Base-by-base conservation (phyloP, 2,329 filamentous ascomycete genomes). In the Fusarium sp. region DNA sequence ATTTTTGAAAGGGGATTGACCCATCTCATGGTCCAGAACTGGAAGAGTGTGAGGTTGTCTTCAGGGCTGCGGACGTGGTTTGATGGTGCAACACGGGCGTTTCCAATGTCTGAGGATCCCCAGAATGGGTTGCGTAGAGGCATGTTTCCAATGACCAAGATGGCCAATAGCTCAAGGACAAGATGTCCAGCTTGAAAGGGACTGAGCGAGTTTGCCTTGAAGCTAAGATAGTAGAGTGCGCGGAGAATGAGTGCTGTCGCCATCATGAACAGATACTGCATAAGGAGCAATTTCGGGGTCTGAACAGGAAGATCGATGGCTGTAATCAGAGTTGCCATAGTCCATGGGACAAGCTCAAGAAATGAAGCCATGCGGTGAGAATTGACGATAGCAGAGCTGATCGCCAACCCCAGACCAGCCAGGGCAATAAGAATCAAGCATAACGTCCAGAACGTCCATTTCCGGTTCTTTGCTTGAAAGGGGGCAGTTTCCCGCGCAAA, bases 1-100 rank as follows among this genome's bases (percentile, higher is more conserved):
- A 88, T 78, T 3, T 82, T 80, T 14, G 96, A 93, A 9, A 97
- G 79, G 0, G 93, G 90, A 1, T 83, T 82, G 80, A 97, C 90
- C 94, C 94, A 97, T 0, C 88, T 91, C 27, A 97, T 90, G 8
- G 88, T 90, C 87, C 95, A 91, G 79, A 93, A 97, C 69, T 94
- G 91, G 86, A 92, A 94, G 1, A 94, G 81, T 1, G 85, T 91
- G 23, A 97, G 76, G 66, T 91, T 88, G 70, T 97, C 94, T 76
- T 97, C 94, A 0, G 94, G 84, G 36, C 85, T 88, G 54, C 93
- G 90, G n/a, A 91, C 66, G 15, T 74, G 67, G 25, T 72, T 69
- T 3, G 72, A 77, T 0, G 79, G 78, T 8, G 72, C 55, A 2
- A 63, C 55, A 18, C 58, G 59, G 5, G 67, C 14, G 43, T 63